Base-by-base conservation (phyloP, 176 grass and related monocot genomes). In the Alopecurus myosuroides region DNA sequence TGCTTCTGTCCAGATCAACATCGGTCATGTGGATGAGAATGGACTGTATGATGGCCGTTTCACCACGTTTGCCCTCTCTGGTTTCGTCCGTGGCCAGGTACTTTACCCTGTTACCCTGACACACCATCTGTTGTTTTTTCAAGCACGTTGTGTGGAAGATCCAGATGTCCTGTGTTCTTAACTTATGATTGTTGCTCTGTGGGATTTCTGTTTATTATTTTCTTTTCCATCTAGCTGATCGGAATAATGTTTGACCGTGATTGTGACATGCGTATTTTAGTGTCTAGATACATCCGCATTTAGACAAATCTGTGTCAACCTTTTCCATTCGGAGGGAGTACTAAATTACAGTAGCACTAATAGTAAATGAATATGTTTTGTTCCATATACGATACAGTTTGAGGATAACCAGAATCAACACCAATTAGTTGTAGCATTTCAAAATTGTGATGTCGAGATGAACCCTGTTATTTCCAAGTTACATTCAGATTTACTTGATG, bases 1-100 rank as follows among this genome's bases (percentile, higher is more conserved):
- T 35, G 92, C 92, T 4, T 94, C 87, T 36, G 92, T 94, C 42
- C 87, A 94, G 87, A 87, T 94, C 81, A 94, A 94, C 77, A 56
- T 94, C 18, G 93, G 93, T 5, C 90, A 94, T 68, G 4, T 94
- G 53, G 93, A 94, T 77, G 85, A 90, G 74, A 94, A 92, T 68
- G 93, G 90, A 1, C 25, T 92, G 65, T 94, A 94, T 19, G 84
- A 86, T 48, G 93, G 93, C 9, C 85, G 46, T 25, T 90, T 86
- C 57, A 86, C 81, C 85, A 94, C 87, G 14, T 92, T 84, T 80
- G 82, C 90, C 46, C 90, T 94, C 58, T 92, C 84, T 83, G 93
- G 93, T 18, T 94, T 89, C 9, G 81, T 92, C 77, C 93, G 90
- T 65, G 82, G 87, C 76, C 90, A 92, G 90, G 93, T 95, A 48